Conservation (phyloP, 495 filamentous ascomycete genomes). For the Talaromyces liani region DNA sequence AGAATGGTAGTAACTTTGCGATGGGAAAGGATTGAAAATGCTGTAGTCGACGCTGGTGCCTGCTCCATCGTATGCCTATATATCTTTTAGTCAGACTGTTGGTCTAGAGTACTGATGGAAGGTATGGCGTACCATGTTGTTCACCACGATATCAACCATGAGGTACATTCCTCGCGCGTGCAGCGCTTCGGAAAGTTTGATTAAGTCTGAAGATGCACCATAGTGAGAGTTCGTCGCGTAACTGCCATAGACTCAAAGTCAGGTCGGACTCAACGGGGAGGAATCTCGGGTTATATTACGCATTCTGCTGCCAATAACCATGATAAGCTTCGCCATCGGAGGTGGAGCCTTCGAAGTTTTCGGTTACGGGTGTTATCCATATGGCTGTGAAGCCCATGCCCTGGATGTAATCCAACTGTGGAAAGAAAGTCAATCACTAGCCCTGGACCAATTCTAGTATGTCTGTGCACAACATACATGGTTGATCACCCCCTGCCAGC, state of each 20-base stretch:
- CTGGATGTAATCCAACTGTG: constrained; percentile 48
- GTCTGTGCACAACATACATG: constrained; percentile 11
- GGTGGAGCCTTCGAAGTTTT: constrained; percentile 46
- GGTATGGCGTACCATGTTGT: constrained; percentile 61
- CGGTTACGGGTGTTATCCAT: constrained; percentile 73
- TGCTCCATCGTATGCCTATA: constrained; percentile 4
- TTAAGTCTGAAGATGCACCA: constrained; percentile 56
- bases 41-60: constrained; percentile 43
- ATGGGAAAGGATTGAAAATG: constrained; percentile 53
- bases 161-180: constrained; percentile 61
- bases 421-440: constrained; percentile 59
- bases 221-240: constrained; percentile 59
- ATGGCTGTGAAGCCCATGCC: constrained; percentile 75
- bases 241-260: neutral
- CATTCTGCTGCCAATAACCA: constrained; percentile 66
- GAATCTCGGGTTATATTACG: constrained; percentile 58
- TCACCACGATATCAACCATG: constrained; percentile 74
- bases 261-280: constrained; percentile 33
- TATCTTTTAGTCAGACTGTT: constrained; percentile 6
- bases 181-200: constrained; percentile 49
- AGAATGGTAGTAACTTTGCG: constrained; percentile 49
- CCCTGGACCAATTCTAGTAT: constrained; percentile 20
- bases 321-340: constrained; percentile 58
- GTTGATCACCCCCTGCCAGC: constrained; percentile 62
- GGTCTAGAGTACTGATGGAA: constrained; percentile 14